These are phyloP conservation scores for Cladophialophora yegresii DNA, from an alignment of 2,329 filamentous ascomycete species.

Conservation along the genomic window DNA sequence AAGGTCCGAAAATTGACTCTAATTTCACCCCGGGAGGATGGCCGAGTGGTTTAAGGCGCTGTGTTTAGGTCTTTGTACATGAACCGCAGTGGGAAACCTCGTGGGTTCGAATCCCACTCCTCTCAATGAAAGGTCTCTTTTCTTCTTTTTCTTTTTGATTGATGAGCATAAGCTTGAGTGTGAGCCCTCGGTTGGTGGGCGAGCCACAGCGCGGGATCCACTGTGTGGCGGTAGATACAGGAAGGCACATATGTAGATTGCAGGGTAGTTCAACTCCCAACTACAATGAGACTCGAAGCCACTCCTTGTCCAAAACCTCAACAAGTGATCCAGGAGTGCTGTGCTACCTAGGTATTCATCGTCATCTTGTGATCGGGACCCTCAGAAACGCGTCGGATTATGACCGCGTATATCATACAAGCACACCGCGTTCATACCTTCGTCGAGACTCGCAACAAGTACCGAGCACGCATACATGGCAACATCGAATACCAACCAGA, in stretches of 20 bases:
- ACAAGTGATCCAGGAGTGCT: background rate
- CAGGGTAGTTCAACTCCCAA: background rate
- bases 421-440: background rate
- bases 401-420: background rate
- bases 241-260: no score
- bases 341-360: background rate
- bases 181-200: background rate
- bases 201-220: background rate
- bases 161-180: background rate
- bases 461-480: constrained; percentile 5
- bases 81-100: constrained; percentile 37
- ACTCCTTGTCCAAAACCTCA: background rate
- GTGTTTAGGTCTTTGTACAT: constrained; percentile 35
- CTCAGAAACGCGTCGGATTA: background rate
- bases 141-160: background rate
- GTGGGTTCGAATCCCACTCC: constrained; percentile 38
- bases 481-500: constrained; percentile 4
- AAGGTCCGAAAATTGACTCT: background rate
- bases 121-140: constrained; percentile 18
- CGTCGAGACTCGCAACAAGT: background rate
- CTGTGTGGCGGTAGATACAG: background rate
- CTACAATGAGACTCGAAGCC: background rate
- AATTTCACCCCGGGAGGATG: constrained; percentile 27
- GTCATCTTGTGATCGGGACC: background rate
- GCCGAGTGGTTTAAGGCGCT: constrained; percentile 38